Evolutionary conservation across 2,329 filamentous ascomycete species (phyloP).

Genomic region (Colletotrichum sp.): DNA sequence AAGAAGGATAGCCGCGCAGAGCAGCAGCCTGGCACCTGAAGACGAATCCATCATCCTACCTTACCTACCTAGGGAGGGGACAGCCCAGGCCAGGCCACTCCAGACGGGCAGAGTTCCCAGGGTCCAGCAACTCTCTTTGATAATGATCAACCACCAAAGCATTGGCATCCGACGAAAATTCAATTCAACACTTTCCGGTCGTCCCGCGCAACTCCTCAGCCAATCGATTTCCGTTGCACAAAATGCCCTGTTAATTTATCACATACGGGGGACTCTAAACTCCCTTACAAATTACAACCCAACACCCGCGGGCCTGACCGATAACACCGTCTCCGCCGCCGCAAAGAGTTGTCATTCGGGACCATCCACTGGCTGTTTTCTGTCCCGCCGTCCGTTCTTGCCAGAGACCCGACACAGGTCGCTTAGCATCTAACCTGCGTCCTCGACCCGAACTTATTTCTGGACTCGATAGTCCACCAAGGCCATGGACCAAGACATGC

Average conservation of each 20-base stretch:
- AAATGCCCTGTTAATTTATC: background rate
- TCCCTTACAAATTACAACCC: background rate
- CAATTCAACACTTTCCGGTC: conserved; percentile 4
- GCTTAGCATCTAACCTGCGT: background rate
- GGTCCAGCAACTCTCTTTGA: background rate
- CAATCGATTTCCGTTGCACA: background rate
- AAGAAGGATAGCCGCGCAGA: background rate
- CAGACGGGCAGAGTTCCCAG: background rate
- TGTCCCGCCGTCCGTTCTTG: background rate
- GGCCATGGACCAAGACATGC: background rate
- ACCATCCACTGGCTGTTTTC: background rate
- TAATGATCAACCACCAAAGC: background rate
- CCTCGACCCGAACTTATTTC: background rate
- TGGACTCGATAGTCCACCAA: background rate
- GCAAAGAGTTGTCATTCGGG: background rate
- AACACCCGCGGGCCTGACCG: background rate
- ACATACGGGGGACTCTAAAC: background rate
- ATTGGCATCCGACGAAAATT: background rate
- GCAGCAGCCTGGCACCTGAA: background rate
- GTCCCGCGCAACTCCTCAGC: background rate
- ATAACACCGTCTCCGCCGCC: background rate
- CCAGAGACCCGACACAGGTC: background rate
- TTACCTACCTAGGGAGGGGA: background rate
- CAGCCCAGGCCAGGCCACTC: background rate
- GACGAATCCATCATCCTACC: background rate